These are phyloP conservation scores for Phytophthora palmivora DNA, from an alignment of 352 stramenopile species.

Conservation along the genomic window DNA sequence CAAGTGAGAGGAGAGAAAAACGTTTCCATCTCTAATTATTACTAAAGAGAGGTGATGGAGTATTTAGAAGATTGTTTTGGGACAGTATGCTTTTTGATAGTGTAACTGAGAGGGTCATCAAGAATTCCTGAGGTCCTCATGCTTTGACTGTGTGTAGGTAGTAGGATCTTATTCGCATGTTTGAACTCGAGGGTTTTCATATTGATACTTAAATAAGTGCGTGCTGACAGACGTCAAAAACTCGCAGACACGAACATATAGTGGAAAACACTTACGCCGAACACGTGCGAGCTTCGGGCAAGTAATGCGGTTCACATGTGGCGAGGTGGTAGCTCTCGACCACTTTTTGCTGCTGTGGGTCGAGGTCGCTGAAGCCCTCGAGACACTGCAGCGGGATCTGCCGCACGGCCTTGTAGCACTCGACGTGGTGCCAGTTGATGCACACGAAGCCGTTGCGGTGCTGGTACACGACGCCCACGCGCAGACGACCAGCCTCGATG, in stretches of 20 bases:
- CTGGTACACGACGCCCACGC: slow-evolving; percentile 82
- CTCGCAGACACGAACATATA: slow-evolving; percentile 21
- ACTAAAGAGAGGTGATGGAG: too few relatives aligned
- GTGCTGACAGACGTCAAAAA: slow-evolving; percentile 35
- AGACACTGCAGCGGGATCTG: slow-evolving; percentile 69
- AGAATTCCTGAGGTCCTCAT: too few relatives aligned
- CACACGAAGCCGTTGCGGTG: slow-evolving; percentile 85
- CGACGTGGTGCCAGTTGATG: slow-evolving; percentile 88
- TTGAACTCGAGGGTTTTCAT: slow-evolving; percentile 27
- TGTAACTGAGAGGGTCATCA: too few relatives aligned
- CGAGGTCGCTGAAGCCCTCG: slow-evolving; percentile 75
- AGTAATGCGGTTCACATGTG: slow-evolving; percentile 20
- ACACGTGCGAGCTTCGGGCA: slow-evolving; percentile 37
- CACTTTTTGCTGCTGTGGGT: slow-evolving; percentile 60
- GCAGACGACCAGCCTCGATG: slow-evolving; percentile 70
- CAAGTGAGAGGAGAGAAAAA: too few relatives aligned
- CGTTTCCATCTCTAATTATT: too few relatives aligned
- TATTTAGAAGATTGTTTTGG: too few relatives aligned
- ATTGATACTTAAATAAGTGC: slow-evolving; percentile 41
- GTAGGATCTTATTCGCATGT: neutral
- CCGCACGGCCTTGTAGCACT: slow-evolving; percentile 72
- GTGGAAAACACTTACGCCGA: slow-evolving; percentile 36
- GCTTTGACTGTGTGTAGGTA: too few relatives aligned
- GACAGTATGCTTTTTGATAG: too few relatives aligned
- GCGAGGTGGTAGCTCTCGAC: slow-evolving; percentile 55